Evolutionary conservation across 345 rosid genomes (phyloP), one percentile per base, ranked within the genome.

Genomic region (Euphorbia pulcherrima): DNA sequence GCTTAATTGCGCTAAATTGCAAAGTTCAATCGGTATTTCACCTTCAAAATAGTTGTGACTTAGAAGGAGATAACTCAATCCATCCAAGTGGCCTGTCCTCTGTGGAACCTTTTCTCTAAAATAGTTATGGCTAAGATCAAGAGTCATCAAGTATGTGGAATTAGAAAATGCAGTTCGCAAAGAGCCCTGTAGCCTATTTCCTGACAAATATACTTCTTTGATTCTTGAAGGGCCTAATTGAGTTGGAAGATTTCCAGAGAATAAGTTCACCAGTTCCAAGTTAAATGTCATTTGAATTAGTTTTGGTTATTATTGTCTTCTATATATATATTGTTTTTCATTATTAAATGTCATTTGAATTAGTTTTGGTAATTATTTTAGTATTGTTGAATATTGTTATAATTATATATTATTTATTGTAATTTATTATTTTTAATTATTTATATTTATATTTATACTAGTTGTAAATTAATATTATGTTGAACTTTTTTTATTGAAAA

Each of bases 21-120:
- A 74, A 0, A 80, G 6, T 2, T 70, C 40, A 23, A 28, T 9
- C 1, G 72, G 74, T 9, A 77, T 62, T 27, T 24, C 24, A 0
- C 79, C 82, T 2, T 67, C 11, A 18, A 77, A 35, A 0, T 53
- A n/a, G 58, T 77, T 81, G 9, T 44, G 53, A 48, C 61, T 50
- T 46, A 77, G 18, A 13, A 80, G 52, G 20, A 81, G 63, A 65
- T 53, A 60, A 7, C 69, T 54, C 61, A 78, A 47, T 1, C n/a
- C 0, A 1, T 35, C 8, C 30, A 73, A 18, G 0, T 0, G 16
- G 11, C 8, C 64, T 27, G 75, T 64, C 71, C 77, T 72, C 14
- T 63, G 4, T 0, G 79, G 78, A 61, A 82, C 41, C 0, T 11
- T 16, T 1, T 77, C 77, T 0, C n/a, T 12, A 4, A 82, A 47